These are phyloP conservation scores for Epithemia pelagica DNA, from an alignment of 108 stramenopile species.

Conservation along the genomic window DNA sequence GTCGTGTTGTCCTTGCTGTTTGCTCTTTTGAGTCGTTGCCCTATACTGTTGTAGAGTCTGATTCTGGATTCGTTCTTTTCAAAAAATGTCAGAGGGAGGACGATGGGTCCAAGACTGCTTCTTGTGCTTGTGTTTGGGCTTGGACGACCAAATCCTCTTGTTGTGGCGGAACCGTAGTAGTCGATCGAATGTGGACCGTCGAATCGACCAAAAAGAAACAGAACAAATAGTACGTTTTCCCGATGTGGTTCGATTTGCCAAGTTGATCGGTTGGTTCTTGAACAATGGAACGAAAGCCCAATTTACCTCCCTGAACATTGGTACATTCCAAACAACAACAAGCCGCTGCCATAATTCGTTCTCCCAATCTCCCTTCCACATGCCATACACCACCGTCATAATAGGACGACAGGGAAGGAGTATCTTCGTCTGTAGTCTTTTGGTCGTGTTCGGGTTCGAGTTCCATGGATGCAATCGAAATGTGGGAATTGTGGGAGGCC, in stretches of 20 bases:
- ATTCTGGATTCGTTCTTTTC: neutral
- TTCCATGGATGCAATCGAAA: slow-evolving; percentile 9
- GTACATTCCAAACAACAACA: slow-evolving; percentile 4
- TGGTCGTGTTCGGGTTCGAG: slow-evolving; percentile 1
- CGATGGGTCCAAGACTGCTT: too few relatives aligned
- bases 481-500: neutral
- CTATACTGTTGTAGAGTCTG: neutral
- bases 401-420: too few relatives aligned
- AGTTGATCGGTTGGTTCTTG: neutral
- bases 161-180: slow-evolving; percentile 8
- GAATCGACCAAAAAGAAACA: slow-evolving; percentile 10
- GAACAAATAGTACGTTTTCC: slow-evolving; percentile 4
- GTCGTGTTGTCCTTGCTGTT: too few relatives aligned
- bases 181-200: slow-evolving; percentile 4
- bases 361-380: slow-evolving; percentile 5
- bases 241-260: neutral
- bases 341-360: slow-evolving; percentile 8
- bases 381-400: slow-evolving; percentile 1
- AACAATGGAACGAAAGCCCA: slow-evolving; percentile 2
- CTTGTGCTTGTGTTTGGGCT: too few relatives aligned
- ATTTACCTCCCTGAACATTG: neutral
- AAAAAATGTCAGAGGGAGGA: too few relatives aligned
- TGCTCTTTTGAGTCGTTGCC: too few relatives aligned
- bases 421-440: too few relatives aligned
- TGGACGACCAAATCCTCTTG: slow-evolving; percentile 1